These are phyloP conservation scores for Acacia acuminata DNA, from an alignment of 306 rosid species.

Conservation along the genomic window DNA sequence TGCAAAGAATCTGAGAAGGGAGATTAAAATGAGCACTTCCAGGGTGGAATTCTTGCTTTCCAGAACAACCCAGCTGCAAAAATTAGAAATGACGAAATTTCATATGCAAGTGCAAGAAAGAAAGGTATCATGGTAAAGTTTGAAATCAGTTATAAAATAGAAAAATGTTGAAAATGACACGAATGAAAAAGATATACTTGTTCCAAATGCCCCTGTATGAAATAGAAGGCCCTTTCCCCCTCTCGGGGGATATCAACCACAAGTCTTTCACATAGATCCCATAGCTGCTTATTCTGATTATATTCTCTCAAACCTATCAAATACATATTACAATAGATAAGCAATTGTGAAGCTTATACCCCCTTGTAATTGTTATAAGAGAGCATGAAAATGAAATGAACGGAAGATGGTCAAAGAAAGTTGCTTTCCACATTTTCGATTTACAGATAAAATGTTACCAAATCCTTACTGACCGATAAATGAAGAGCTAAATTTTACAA, in stretches of 20 bases:
- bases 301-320: conserved; percentile 44
- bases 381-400: background rate
- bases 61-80: background rate
- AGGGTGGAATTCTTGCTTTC: conserved; percentile 60
- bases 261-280: conserved; percentile 85
- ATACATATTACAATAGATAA: conserved; percentile 2
- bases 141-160: background rate
- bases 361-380: background rate
- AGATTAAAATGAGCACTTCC: conserved; percentile 67
- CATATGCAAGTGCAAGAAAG: background rate
- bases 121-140: background rate
- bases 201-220: conserved; percentile 86
- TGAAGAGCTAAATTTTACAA: background rate
- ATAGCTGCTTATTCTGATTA: conserved; percentile 48
- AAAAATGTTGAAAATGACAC: background rate
- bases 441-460: background rate
- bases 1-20: conserved; percentile 70
- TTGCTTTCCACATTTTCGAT: background rate
- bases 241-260: conserved; percentile 62
- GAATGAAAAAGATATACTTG: conserved; percentile 43
- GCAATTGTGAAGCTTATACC: background rate
- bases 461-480: too few relatives aligned
- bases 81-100: background rate
- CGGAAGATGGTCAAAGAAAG: background rate
- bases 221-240: conserved; percentile 66